These are phyloP conservation scores for Sarocladium strictum DNA, from an alignment of 2,329 filamentous ascomycete species.

Conservation along the genomic window DNA sequence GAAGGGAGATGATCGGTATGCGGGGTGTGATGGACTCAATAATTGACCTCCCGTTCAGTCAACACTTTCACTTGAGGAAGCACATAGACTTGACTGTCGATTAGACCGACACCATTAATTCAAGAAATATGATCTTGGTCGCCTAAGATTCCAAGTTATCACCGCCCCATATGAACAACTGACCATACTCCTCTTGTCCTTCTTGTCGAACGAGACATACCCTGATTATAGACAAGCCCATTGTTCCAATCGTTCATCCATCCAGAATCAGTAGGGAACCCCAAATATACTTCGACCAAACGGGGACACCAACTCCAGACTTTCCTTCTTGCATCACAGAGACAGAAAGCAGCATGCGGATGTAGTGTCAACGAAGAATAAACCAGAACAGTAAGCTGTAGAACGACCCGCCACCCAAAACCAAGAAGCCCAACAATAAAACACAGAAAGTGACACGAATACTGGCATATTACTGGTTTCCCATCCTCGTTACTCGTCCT, in stretches of 20 bases:
- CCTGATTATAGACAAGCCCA: no score
- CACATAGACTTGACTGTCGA: no score
- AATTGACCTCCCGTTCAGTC: no score
- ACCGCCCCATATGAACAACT: background rate
- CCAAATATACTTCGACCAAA: background rate
- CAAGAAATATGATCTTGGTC: background rate
- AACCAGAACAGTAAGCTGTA: conserved; percentile 2
- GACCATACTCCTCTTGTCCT: no score
- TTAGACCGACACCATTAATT: background rate
- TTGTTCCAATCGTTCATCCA: background rate
- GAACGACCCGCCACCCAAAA: conserved; percentile 5
- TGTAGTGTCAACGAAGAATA: background rate
- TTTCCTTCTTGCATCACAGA: background rate
- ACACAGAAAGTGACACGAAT: conserved; percentile 6
- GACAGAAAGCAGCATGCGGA: conserved; percentile 1
- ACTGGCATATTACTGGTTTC: conserved; percentile 5
- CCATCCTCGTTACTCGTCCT: conserved; percentile 6
- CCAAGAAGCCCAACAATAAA: conserved; percentile 1
- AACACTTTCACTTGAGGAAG: no score
- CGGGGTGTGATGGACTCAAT: no score
- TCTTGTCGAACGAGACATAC: no score
- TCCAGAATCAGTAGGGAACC: background rate
- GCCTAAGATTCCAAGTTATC: background rate
- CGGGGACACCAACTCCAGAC: background rate
- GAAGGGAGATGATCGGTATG: no score